Evolutionary conservation across 108 stramenopile species (phyloP), one percentile per base, ranked within the genome.

Genomic region (Fragilaria crotonensis): DNA sequence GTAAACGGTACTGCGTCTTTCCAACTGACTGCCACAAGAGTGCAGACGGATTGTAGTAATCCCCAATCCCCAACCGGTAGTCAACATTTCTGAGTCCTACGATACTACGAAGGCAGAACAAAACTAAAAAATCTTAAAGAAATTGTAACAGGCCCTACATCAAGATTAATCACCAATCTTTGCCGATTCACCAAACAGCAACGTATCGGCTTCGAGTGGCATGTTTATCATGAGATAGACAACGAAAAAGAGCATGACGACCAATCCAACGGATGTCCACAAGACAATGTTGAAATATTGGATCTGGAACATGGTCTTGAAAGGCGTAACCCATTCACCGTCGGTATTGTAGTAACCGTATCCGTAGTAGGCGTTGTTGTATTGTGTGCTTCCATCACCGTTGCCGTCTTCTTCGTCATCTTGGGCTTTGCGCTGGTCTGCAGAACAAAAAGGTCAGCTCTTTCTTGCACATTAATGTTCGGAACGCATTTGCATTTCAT

Each of bases 301-400:
- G 50, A 92, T 92, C 62, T 92, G 85, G 59, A 85, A 85, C 83
- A 92, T 92, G 56, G 85, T 81, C 70, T 88, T 92, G 73, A 80
- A 84, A 44, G 58, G 68, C 47, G 74, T 78, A 30, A 74, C 63
- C 59, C 59, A 72, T 47, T 88, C 70, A 25, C 64, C 72, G 46
- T 82, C 60, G 28, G 64, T 52, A 54, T 83, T 72, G 70, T 75
- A 84, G 73, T 84, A 79, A 60, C 74, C 74, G 51, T 79, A 81
- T 25, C 82, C 80, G 52, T 84, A 77, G 64, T 71, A 81, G 29
- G 70, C 76, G 27, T 58, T 64, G 46, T 65, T 55, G 5, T 72
- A 33, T n/a, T 67, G 45, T 25, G 11, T 14, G 14, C 14, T 41
- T 14, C 11, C 36, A 41, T 67, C 30, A 17, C 21, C 45, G 44